These are phyloP conservation scores for Umbellularia californica DNA, from an alignment of 164 flowering plant species.

Conservation along the genomic window DNA sequence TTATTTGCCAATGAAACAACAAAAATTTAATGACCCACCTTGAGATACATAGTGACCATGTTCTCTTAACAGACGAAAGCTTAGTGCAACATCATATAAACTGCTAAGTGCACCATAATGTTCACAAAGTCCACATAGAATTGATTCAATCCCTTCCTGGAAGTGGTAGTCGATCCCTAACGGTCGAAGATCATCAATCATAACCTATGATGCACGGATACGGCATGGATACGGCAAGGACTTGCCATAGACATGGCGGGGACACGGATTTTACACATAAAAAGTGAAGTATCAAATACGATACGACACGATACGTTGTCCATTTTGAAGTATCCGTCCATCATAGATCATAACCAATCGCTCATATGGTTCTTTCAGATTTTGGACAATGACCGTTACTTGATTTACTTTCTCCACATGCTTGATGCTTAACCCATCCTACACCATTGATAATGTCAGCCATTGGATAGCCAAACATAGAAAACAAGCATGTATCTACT, in stretches of 20 bases:
- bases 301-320: no score
- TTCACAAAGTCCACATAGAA: neutral
- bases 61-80: conserved; percentile 4
- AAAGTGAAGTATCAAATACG: no score
- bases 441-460: neutral
- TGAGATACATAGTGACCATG: conserved; percentile 2
- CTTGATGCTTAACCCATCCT: neutral
- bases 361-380: neutral
- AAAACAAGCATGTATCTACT: no score
- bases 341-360: conserved; percentile 3
- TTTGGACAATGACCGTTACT: neutral
- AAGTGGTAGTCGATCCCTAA: conserved; percentile 2
- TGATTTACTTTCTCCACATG: neutral
- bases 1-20: neutral
- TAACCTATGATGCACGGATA: no score
- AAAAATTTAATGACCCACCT: neutral
- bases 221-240: no score
- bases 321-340: no score
- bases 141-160: neutral
- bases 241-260: no score
- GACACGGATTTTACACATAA: no score
- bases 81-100: neutral
- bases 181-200: neutral
- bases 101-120: neutral
- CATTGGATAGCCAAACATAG: no score